Conservation (phyloP, 257 asterid genomes). For the Mentha longifolia region DNA sequence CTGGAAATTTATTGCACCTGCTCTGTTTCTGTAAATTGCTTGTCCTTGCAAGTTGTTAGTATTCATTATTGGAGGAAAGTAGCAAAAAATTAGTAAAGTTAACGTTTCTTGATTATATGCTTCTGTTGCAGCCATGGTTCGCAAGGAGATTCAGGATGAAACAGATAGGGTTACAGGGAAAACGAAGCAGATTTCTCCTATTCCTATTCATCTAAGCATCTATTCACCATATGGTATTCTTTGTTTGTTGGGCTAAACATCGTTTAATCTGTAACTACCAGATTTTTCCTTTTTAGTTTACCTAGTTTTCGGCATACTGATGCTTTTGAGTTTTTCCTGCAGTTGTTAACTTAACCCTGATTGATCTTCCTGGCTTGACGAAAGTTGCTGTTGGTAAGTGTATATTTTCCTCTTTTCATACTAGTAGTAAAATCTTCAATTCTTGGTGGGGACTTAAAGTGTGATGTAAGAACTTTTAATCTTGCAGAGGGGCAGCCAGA, state of each 20-base stretch:
- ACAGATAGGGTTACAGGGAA: conserved; percentile 90
- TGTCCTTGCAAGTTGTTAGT: background rate
- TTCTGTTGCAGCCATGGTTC: conserved; percentile 67
- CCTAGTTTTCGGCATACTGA: conserved; percentile 13
- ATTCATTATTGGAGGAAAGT: conserved; percentile 12
- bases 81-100: background rate
- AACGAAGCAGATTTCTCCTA: conserved; percentile 81
- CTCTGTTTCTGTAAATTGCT: conserved; percentile 21
- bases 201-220: conserved; percentile 94
- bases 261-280: background rate
- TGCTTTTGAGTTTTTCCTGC: conserved; percentile 37
- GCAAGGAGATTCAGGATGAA: conserved; percentile 89
- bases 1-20: conserved; percentile 1
- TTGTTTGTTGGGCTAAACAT: conserved; percentile 19
- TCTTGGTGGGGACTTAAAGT: conserved; percentile 6
- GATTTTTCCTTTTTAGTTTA: conserved; percentile 1
- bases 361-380: conserved; percentile 94
- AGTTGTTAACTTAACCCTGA: conserved; percentile 91
- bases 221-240: conserved; percentile 81
- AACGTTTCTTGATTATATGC: conserved; percentile 1
- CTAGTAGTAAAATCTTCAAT: conserved; percentile 7
- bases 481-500: conserved; percentile 92
- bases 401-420: conserved; percentile 11
- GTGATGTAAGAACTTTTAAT: conserved; percentile 27
- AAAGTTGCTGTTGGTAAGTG: conserved; percentile 93